Evolutionary conservation across 2,329 filamentous ascomycete species (phyloP).

Genomic region (Calonectria naviculata): DNA sequence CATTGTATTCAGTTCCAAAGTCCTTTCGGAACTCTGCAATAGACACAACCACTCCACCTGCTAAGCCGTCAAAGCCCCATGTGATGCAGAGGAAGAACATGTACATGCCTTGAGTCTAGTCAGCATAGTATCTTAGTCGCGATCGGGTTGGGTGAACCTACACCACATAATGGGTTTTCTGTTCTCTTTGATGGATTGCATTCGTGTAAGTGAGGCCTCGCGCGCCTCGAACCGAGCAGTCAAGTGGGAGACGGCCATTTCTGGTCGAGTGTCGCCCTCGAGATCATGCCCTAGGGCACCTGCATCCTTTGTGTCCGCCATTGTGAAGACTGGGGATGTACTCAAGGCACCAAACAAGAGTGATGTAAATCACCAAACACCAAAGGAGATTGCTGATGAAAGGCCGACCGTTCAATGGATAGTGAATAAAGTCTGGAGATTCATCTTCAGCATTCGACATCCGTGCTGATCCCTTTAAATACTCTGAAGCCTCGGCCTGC

Average conservation of each 20-base stretch:
- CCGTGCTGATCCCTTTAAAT: background rate
- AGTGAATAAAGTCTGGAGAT: background rate
- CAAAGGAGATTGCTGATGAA: background rate
- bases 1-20: conserved; percentile 7
- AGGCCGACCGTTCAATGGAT: background rate
- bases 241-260: background rate
- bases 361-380: background rate
- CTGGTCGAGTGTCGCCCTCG: background rate
- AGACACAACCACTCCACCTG: conserved; percentile 13
- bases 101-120: conserved; percentile 8
- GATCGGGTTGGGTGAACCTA: background rate
- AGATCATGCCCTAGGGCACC: background rate
- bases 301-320: background rate
- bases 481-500: background rate
- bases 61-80: conserved; percentile 12
- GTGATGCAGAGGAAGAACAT: conserved; percentile 20
- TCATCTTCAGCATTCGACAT: background rate
- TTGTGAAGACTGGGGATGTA: background rate
- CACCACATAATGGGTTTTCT: conserved; percentile 9
- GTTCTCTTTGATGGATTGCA: conserved; percentile 17
- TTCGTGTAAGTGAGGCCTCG: background rate
- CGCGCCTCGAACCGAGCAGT: background rate
- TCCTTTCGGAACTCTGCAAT: conserved; percentile 15
- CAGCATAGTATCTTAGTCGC: background rate
- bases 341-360: background rate